Conservation (phyloP, 225 moss, liverwort and hornwort species). For the Bryum argenteum region DNA sequence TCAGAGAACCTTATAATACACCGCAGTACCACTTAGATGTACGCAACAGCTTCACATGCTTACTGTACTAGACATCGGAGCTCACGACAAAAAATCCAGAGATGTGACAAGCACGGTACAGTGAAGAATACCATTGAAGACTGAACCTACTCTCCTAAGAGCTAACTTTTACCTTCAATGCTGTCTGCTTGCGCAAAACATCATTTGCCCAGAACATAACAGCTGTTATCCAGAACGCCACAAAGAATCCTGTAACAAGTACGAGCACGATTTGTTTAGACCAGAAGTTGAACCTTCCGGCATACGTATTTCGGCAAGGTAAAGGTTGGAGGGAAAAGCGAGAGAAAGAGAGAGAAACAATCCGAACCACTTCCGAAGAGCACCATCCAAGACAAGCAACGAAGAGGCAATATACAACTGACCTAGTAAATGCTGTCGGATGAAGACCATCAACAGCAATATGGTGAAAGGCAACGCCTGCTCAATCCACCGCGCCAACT, state of each 20-base stretch:
- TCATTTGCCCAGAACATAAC: constrained; percentile 90
- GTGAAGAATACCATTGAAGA: not conserved
- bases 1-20: not conserved
- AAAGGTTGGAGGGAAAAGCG: not conserved
- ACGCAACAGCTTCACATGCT: not conserved
- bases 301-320: not conserved
- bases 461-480: constrained; percentile 83
- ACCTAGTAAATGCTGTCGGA: constrained; percentile 89
- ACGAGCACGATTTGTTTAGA: constrained; percentile 18
- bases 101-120: not conserved
- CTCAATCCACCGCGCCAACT: constrained; percentile 88
- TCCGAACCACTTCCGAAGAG: not conserved
- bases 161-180: constrained; percentile 63
- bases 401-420: constrained; percentile 12
- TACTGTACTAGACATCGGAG: not conserved
- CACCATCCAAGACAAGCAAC: not conserved
- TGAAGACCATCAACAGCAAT: constrained; percentile 90
- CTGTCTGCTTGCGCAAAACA: constrained; percentile 78
- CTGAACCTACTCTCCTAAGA: not conserved
- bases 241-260: constrained; percentile 70
- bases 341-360: not conserved
- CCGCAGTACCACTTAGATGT: constrained; percentile 13
- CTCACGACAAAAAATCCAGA: not conserved
- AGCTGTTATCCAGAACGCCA: constrained; percentile 79
- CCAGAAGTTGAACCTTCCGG: constrained; percentile 5